Base-by-base conservation (phyloP, 129 eudicot genomes). In the Lactuca saligna region DNA sequence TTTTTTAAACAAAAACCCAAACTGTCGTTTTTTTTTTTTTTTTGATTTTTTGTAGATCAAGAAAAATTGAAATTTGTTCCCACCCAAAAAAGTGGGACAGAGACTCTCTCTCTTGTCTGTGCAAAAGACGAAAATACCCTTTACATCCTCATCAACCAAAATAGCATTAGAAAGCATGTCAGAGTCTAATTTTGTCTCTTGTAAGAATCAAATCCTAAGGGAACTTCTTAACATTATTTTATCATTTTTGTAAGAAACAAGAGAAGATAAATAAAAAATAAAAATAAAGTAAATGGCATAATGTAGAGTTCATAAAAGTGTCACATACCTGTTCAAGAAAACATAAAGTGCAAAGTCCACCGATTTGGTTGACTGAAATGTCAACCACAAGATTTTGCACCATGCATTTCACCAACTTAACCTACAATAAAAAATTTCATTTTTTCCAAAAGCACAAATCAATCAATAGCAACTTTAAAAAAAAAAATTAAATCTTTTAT, bases 331-430 rank as follows among this genome's bases (percentile, higher is more conserved):
- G 92, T 79, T 93, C 99, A 63, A 93, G 97, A 77, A 93, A 93
- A 78, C 99, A 89, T n/a, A 93, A 76, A 13, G 99, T 87, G 72
- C 84, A 83, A 17, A 93, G 85, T 12, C 99, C 99, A 38, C 97
- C 97, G 32, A 93, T 75, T 74, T 93, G 99, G 80, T 85, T 93
- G 13, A 93, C 82, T 4, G 99, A 89, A 54, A 93, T 83, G 76
- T 93, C 99, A 34, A 93, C 97, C 56, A 89, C 88, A 14, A 93
- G 82, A 80, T 89, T 83, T 60, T 89, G 85, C 60, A 93, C 95
- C 71, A 93, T 82, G 85, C 99, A 93, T 62, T 93, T 93, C 59
- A 93, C 95, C 39, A 93, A 79, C 82, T 89, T 93, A 57, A 93
- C 99, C 99, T 93, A 88, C 73, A 66, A 81, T 66, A 69, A 67